Evolutionary conservation across 2,329 filamentous ascomycete genomes (phyloP).

Genomic region (Dothistroma septosporum): DNA sequence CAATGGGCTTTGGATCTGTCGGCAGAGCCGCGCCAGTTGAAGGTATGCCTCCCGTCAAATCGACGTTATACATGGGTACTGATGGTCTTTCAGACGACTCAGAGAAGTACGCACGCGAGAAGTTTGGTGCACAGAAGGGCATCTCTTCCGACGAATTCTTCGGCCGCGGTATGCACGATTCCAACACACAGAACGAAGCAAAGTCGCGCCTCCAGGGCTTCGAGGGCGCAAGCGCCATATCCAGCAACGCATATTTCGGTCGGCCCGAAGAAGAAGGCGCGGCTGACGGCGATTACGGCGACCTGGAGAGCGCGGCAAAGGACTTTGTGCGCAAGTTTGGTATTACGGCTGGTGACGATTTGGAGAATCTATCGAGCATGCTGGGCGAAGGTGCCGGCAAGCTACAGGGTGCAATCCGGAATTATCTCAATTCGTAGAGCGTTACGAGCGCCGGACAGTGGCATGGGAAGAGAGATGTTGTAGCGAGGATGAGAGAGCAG

Average conservation of each 20-base stretch:
- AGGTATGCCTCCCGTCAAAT: constrained; percentile 46
- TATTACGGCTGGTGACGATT: constrained; percentile 89
- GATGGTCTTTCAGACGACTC: constrained; percentile 55
- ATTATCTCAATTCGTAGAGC: constrained; percentile 33
- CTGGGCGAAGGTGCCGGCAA: constrained; percentile 80
- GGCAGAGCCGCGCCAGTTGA: constrained; percentile 65
- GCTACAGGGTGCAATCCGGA: constrained; percentile 62
- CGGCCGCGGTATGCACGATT: constrained; percentile 81
- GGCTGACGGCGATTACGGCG: constrained; percentile 73
- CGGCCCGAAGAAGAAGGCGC: constrained; percentile 65
- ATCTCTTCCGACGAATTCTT: constrained; percentile 99
- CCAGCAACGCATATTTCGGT: constrained; percentile 96
- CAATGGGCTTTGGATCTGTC: constrained; percentile 69
- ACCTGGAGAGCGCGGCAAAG: constrained; percentile 88
- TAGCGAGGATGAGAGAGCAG: not conserved
- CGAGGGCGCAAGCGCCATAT: constrained; percentile 87
- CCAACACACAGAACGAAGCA: constrained; percentile 74
- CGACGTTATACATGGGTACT: not conserved
- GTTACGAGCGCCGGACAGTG: not conserved
- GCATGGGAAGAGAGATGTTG: not conserved
- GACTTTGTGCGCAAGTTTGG: constrained; percentile 95
- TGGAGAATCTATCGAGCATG: constrained; percentile 81
- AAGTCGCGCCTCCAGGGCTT: constrained; percentile 85
- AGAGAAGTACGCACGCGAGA: constrained; percentile 76
- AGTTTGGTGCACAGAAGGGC: constrained; percentile 89